A percentile compares a stretch with the other conserved stretches of the same genome.
These are phyloP conservation scores for Pichia inconspicua DNA, from an alignment of 1,139 yeast species.

Conservation along the genomic window DNA sequence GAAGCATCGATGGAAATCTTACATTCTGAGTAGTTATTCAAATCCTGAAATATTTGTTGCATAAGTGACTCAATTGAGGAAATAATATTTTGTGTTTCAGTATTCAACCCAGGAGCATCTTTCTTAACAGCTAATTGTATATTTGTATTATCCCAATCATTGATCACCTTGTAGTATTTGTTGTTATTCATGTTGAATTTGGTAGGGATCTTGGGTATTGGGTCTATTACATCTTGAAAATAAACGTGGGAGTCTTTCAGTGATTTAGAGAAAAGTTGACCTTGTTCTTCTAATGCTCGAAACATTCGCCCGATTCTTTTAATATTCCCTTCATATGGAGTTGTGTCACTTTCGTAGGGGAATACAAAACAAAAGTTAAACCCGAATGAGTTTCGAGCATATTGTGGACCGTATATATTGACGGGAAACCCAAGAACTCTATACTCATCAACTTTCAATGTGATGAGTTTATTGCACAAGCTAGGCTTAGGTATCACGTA, in stretches of 20 bases:
- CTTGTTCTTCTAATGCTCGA: constrained; percentile 84
- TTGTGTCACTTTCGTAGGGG: constrained; percentile 70
- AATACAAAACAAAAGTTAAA: constrained; percentile 92
- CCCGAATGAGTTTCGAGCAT: constrained; percentile 84
- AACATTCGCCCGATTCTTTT: constrained; percentile 83
- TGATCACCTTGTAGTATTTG: constrained; percentile 25
- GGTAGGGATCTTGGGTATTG: neutral
- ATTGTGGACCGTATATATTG: constrained; percentile 61
- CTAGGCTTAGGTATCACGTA: constrained; percentile 92
- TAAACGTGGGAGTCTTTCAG: constrained; percentile 24
- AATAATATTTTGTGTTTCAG: constrained; percentile 33
- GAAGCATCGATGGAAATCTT: constrained; percentile 87
- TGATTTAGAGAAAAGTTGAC: constrained; percentile 56
- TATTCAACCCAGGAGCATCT: constrained; percentile 22
- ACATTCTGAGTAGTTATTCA: constrained; percentile 92
- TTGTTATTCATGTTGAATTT: constrained; percentile 15
- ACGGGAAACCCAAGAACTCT: constrained; percentile 90
- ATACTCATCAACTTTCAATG: constrained; percentile 63
- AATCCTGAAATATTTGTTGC: constrained; percentile 84
- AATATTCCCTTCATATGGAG: constrained; percentile 82
- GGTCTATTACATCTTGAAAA: constrained; percentile 26
- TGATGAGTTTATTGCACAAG: constrained; percentile 71
- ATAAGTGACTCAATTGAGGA: constrained; percentile 71
- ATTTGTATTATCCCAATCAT: constrained; percentile 24
- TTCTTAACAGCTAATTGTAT: constrained; percentile 19